Evolutionary conservation across 2,329 filamentous ascomycete genomes (phyloP).

Genomic region (Eutypa lata): DNA sequence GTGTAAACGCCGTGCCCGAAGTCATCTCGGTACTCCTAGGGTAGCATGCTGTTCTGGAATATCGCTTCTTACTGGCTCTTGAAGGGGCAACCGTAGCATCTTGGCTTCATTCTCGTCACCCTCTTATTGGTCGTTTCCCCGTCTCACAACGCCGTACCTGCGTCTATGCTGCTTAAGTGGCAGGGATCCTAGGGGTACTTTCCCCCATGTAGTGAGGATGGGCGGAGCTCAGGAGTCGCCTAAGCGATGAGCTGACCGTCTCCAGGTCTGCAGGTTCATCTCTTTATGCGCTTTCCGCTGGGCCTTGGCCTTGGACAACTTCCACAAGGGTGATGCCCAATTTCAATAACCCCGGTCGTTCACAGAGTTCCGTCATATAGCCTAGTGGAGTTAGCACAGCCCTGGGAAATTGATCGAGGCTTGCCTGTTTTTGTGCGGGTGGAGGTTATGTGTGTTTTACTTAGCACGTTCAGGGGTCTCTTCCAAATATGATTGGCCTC

Average conservation of each 20-base stretch:
- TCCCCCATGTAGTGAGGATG: background rate
- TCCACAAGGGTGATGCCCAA: background rate
- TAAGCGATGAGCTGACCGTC: background rate
- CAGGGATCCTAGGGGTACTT: no score
- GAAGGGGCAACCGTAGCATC: constrained; percentile 10
- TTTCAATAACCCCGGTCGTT: background rate
- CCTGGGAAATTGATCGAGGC: constrained; percentile 15
- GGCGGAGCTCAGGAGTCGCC: constrained; percentile 22
- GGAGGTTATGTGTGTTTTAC: constrained; percentile 9
- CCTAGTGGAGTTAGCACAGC: constrained; percentile 16
- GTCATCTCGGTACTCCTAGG: background rate
- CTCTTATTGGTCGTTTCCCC: constrained; percentile 19
- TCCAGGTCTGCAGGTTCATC: no score
- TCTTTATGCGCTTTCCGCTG: no score
- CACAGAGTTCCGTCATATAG: background rate
- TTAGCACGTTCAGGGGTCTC: constrained; percentile 6
- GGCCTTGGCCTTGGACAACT: no score
- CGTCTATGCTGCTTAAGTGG: constrained; percentile 15
- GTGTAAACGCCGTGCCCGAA: background rate
- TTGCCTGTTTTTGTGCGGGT: constrained; percentile 8
- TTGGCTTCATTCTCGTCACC: constrained; percentile 1
- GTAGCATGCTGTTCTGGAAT: background rate
- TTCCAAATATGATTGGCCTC: constrained; percentile 4
- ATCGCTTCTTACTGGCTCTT: constrained; percentile 5
- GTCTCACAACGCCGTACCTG: constrained; percentile 33